Conservation (phyloP, 2,329 filamentous ascomycete species). For the Penicillium sp. region DNA sequence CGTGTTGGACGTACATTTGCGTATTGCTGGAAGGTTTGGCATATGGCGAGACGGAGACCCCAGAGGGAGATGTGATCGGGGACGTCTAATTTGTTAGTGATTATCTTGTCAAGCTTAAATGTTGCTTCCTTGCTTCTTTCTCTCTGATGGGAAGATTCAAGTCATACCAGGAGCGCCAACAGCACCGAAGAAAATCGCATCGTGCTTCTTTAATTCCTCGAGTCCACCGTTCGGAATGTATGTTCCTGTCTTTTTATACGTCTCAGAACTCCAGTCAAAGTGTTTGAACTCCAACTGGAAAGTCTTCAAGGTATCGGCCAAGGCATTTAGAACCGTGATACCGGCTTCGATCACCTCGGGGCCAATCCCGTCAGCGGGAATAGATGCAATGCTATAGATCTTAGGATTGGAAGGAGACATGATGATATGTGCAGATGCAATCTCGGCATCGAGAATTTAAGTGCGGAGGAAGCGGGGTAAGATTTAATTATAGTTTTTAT, state of each 20-base stretch:
- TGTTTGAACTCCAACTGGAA: slow-evolving; percentile 58
- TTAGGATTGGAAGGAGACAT: slow-evolving; percentile 19
- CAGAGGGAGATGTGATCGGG: slow-evolving; percentile 64
- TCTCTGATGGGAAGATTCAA: too few species aligned
- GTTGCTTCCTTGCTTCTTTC: too few species aligned
- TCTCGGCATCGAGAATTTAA: too few species aligned
- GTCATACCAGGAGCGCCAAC: slow-evolving; percentile 56
- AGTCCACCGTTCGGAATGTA: slow-evolving; percentile 59
- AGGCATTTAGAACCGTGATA: slow-evolving; percentile 53
- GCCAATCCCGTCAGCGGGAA: slow-evolving; percentile 65
- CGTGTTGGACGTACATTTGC: slow-evolving; percentile 62
- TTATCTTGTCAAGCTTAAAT: too few species aligned
- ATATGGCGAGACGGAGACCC: slow-evolving; percentile 61
- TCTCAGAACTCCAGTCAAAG: slow-evolving; percentile 63
- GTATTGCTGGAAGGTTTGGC: slow-evolving; percentile 62
- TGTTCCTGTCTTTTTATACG: slow-evolving; percentile 59
- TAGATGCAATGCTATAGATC: slow-evolving; percentile 53
- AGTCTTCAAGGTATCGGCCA: slow-evolving; percentile 43
- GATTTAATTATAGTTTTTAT: too few species aligned
- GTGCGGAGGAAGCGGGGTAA: too few species aligned
- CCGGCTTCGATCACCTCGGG: slow-evolving; percentile 61
- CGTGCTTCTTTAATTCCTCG: slow-evolving; percentile 52
- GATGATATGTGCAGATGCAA: too few species aligned
- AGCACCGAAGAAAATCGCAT: slow-evolving; percentile 64
- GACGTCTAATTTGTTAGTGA: slow-evolving; percentile 46